These are phyloP conservation scores for Limnanthes douglasii DNA, from an alignment of 345 rosid species.

Conservation along the genomic window DNA sequence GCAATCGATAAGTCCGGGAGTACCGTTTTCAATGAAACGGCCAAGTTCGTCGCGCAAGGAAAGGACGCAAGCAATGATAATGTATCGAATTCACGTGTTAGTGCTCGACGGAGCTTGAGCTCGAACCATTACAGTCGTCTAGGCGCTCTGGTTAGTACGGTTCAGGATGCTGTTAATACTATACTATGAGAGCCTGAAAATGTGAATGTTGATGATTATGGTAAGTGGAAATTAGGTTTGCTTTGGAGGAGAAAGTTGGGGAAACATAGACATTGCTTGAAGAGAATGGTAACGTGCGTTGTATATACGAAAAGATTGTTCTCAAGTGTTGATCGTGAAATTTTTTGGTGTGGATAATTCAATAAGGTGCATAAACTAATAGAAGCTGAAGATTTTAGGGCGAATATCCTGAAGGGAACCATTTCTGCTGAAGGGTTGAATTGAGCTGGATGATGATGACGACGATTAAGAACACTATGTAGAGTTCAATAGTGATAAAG, in stretches of 20 bases:
- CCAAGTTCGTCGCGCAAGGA: slow-evolving; percentile 74
- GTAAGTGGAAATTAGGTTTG: slow-evolving; percentile 53
- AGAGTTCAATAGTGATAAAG: slow-evolving; percentile 9
- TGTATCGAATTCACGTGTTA: slow-evolving; percentile 41
- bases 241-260: slow-evolving; percentile 25
- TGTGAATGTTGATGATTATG: slow-evolving; percentile 50
- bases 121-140: slow-evolving; percentile 57
- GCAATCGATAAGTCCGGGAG: slow-evolving; percentile 59
- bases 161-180: slow-evolving; percentile 54
- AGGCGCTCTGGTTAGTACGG: slow-evolving; percentile 43
- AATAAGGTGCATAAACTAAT: slow-evolving; percentile 62
- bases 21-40: slow-evolving; percentile 52
- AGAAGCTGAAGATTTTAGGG: slow-evolving; percentile 75
- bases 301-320: slow-evolving; percentile 35
- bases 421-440: slow-evolving; percentile 57
- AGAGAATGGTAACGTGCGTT: slow-evolving; percentile 35
- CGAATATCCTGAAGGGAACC: slow-evolving; percentile 65
- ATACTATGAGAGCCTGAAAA: slow-evolving; percentile 58
- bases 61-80: slow-evolving; percentile 55
- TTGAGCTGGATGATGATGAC: slow-evolving; percentile 77
- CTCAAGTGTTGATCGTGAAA: slow-evolving; percentile 46
- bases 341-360: slow-evolving; percentile 67
- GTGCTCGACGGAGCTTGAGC: slow-evolving; percentile 18
- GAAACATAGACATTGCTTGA: slow-evolving; percentile 37
- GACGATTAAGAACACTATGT: slow-evolving; percentile 25